phyloP scores from a whole-genome alignment of 345 rosid species.

The Hibiscus tridactylites region DNA sequence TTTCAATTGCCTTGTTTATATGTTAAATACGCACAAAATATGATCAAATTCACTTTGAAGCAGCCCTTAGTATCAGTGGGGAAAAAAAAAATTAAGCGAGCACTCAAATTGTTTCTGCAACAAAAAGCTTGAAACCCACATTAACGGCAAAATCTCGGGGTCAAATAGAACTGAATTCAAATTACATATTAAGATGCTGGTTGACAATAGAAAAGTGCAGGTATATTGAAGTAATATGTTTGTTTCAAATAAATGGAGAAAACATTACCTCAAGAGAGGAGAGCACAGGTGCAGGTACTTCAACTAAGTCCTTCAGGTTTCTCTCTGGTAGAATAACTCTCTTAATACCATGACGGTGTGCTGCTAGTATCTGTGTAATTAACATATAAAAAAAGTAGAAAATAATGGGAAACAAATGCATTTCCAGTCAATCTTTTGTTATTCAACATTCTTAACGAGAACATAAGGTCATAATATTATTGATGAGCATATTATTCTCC shows the following conservation, averaged over 20 bases:
- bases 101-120: neutral
- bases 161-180: neutral
- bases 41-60: neutral
- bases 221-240: neutral
- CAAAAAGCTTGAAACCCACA: neutral
- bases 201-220: neutral
- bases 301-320: conserved; percentile 86
- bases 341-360: conserved; percentile 82
- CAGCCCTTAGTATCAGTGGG: neutral
- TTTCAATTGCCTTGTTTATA: neutral
- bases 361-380: conserved; percentile 75
- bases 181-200: neutral
- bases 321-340: conserved; percentile 95
- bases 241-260: neutral
- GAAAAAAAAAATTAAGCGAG: neutral
- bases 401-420: neutral
- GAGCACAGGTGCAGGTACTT: conserved; percentile 86
- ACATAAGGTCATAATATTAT: no score
- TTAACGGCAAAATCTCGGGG: neutral
- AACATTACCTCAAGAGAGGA: conserved; percentile 67
- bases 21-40: neutral
- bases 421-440: neutral
- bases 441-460: no score
- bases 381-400: conserved; percentile 3
- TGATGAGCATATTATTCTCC: neutral